Base-by-base conservation (phyloP, 306 rosid genomes). In the Medicago truncatula region DNA sequence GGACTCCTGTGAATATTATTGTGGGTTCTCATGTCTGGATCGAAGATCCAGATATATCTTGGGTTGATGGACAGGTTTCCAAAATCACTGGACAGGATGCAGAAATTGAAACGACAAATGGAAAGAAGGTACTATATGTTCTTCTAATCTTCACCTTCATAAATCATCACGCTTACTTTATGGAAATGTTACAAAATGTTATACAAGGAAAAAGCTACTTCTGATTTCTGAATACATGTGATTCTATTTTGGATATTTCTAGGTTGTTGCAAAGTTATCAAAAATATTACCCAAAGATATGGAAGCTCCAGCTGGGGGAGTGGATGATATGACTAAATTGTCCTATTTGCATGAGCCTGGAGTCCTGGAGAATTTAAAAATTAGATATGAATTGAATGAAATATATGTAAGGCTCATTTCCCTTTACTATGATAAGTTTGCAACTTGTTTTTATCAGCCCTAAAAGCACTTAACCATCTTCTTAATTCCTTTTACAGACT, bases 311-410 rank as follows among this genome's bases (percentile, higher is more conserved):
- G 79, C 99, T 40, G 97, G 93, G 12, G 99, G 99, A 49, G 99
- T 96, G 78, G 99, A 96, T 74, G 99, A 96, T 84, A 96, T 96
- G 99, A 96, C 99, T 16, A 92, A 92, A 89, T 85, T 96, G 76
- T 92, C 98, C 68, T 96, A 96, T 85, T 75, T 96, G 89, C 98
- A 96, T 34, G 99, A 96, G 87, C 98, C 99, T 65, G 99, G 99
- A 85, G 99, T 92, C 74, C 67, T 96, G 84, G 83, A 89, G 89
- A 96, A 96, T 86, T 85, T 96, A 75, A 96, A 90, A 87, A 77
- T 4, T 61, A 86, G 99, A 92, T 96, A 92, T 49, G 98, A 96
- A 81, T 89, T 96, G 84, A 92, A 96, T 82, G 99, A 96, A 86
- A 96, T 96, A 67, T 96, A 96, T 76, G 98, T 92, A 89, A 78